phyloP scores from a whole-genome alignment of 192 early-diverging fungal genomes.

The Tieghemiomyces parasiticus region DNA sequence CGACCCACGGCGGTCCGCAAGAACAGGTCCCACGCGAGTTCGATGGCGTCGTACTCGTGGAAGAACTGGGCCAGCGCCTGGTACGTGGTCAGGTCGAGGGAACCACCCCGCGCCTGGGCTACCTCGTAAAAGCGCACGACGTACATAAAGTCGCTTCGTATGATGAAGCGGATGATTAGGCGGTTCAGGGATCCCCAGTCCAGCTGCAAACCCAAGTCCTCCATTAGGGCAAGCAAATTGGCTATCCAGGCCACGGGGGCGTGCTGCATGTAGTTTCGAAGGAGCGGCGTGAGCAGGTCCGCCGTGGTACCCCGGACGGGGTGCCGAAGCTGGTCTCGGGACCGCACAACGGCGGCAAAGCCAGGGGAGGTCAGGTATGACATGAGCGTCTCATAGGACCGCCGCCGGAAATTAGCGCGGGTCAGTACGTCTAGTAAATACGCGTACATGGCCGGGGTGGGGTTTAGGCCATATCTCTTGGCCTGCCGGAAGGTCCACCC shows the following conservation, averaged over 20 bases:
- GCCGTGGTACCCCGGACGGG: background rate
- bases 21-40: constrained; percentile 5
- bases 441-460: background rate
- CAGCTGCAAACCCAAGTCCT: background rate
- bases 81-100: background rate
- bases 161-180: background rate
- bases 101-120: background rate
- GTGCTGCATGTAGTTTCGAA: background rate
- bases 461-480: background rate
- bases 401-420: background rate
- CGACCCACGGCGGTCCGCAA: background rate
- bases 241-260: background rate
- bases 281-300: background rate
- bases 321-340: background rate
- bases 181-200: background rate
- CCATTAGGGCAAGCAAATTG: background rate
- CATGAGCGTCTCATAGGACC: background rate
- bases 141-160: background rate
- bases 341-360: background rate
- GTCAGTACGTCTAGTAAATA: background rate
- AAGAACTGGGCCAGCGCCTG: background rate
- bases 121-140: background rate
- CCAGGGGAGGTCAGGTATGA: background rate
- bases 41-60: background rate
- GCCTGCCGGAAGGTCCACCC: background rate